Base-by-base conservation (phyloP, 768 basidiomycete genomes). In the Boletus rufocinnamomeus region DNA sequence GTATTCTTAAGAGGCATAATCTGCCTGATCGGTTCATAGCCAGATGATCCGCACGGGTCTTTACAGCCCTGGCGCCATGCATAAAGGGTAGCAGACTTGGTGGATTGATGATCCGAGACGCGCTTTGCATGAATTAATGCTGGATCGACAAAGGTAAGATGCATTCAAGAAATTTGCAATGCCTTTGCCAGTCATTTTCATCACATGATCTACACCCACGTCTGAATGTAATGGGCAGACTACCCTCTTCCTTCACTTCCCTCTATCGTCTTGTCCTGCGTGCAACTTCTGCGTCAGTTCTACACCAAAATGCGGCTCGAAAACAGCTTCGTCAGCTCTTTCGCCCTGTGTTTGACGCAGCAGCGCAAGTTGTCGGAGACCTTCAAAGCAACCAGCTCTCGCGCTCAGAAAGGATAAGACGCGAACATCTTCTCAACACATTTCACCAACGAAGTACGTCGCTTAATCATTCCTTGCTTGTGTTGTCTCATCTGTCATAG, bases 261-360 rank as follows among this genome's bases (percentile, higher is more conserved):
- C 66, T 86, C 2, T 88, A 88, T 61, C 80, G 87, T 17, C 75
- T 89, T 6, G 78, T 84, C 61, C 72, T 88, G 32, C 79, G 86
- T 38, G 77, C 83, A 23, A 74, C 74, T 23, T 82, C 84, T 21
- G 82, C 84, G 13, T 77, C 86, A 2, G 85, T 87, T 21, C 74
- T 88, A 11, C 80, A 86, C 58, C 78, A 86, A 28, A 68, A 67
- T 9, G 60, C 63, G 9, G 77, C 81, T 1, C 77, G 76, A n/a
- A 67, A 66, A 28, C 77, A 78, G 52, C 66, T 87, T 6, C 77
- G 81, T 38, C 68, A 62, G 43, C 69, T 86, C 28, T 85, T 81
- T 74, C 74, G 85, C 41, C 84, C 87, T 11, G 63, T 75, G 1
- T 88, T 88, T 58, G 78, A 82, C 32, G 75, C 73, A 17, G 86